Base-by-base conservation (phyloP, 2,329 filamentous ascomycete species). In the Xylaria sp. region DNA sequence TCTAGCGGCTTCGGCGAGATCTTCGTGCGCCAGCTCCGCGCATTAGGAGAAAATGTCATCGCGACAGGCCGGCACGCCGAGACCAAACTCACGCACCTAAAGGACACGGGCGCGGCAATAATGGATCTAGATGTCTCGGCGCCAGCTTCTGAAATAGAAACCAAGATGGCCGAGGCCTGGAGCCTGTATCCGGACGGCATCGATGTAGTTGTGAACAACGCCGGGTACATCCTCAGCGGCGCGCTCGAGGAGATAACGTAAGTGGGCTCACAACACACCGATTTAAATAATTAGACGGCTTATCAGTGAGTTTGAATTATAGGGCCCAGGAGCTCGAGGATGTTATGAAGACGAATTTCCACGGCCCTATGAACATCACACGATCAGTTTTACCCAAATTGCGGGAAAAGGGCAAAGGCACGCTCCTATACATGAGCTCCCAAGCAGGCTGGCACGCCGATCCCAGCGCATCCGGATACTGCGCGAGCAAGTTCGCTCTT, bases 1-100 rank as follows among this genome's bases (percentile, higher is more conserved):
- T 82, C 81, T 10, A 83, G 79, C 55, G 82, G 82, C 32, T 83
- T 84, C 46, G 82, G 82, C 25, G 75, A 79, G 51, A 55, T 74
- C 4, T 73, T 83, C 20, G 80, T 80, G 5, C 77, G 78, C n/a
- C 77, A 80, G 56, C 77, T 83, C 44, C 73, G 80, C 7, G 75
- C 77, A 25, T 70, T 73, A 3, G 82, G 81, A 0, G 78, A 83
- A 52, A 79, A 80, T 37, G 79, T 83, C 18, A 80, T 84, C 58
- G 82, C 82, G 0, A 82, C 82, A 1, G 81, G 80, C 0, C 80
- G 82, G 1, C 78, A 81, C 37, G 77, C 79, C 0, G 76, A 78
- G 5, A 70, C 60, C 8, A 78, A 71, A 28, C 76, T 81, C 7
- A 63, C 76, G 44, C 73, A 82, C 25, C 79, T 84, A n/a, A 71